Percentiles rank a stretch among this genome's conserved stretches.
Evolutionary conservation across 768 basidiomycete species (phyloP).

Genomic region (Kwoniella bestiolae): DNA sequence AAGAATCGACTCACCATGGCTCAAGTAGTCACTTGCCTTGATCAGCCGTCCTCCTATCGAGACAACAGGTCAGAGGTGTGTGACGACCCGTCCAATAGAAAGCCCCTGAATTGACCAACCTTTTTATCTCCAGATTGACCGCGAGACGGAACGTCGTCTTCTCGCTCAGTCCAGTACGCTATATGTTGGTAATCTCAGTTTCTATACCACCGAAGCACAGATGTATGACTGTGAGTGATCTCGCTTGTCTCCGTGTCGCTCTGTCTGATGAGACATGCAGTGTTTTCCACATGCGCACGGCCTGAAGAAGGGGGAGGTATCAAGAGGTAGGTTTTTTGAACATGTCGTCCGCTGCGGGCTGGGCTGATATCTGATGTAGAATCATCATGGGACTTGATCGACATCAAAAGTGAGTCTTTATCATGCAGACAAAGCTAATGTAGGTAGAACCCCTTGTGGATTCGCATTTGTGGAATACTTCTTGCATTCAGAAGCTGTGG

Average conservation of each 20-base stretch:
- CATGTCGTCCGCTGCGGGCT: neutral
- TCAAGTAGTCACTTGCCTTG: constrained; percentile 79
- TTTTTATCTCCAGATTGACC: constrained; percentile 61
- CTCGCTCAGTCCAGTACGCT: constrained; percentile 83
- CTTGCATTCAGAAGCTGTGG: constrained; percentile 88
- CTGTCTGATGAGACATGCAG: constrained; percentile 22
- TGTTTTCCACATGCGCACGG: constrained; percentile 53
- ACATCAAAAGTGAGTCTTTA: constrained; percentile 42
- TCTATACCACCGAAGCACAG: constrained; percentile 53
- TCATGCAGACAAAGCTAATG: constrained; percentile 3
- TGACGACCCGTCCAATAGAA: constrained; percentile 8
- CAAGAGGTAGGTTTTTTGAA: constrained; percentile 41
- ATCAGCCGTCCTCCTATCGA: constrained; percentile 96
- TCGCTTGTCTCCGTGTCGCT: neutral
- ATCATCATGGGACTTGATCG: constrained; percentile 57
- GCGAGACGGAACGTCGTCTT: constrained; percentile 76
- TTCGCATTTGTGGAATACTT: constrained; percentile 69
- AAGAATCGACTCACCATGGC: constrained; percentile 61
- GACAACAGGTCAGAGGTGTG: constrained; percentile 79
- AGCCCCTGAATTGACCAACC: constrained; percentile 17
- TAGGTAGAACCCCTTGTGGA: constrained; percentile 57
- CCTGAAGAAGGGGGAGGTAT: constrained; percentile 55
- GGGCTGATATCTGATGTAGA: constrained; percentile 22
- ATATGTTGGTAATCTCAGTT: constrained; percentile 69
- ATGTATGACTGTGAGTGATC: constrained; percentile 53